A percentile compares a stretch with the other conserved stretches of the same genome.
These are phyloP conservation scores for Erysimum cheiri DNA, from an alignment of 441 rosid genomes.

Conservation along the genomic window DNA sequence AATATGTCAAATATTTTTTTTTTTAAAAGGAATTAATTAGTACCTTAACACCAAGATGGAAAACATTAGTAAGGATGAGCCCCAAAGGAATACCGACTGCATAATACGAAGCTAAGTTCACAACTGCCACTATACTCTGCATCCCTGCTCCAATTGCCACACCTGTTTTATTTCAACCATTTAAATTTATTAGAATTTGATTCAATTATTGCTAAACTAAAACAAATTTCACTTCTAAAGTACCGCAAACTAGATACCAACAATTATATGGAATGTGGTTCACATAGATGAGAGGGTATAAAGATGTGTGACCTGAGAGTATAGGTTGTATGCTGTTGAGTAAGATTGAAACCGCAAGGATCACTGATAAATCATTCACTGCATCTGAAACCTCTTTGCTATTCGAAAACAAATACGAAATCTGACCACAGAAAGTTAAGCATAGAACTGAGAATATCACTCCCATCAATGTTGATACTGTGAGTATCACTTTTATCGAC, in stretches of 20 bases:
- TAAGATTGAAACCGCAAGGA: slow-evolving; percentile 63
- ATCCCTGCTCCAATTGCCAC: slow-evolving; percentile 58
- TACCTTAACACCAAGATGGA: slow-evolving; percentile 50
- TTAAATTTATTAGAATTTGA: background rate
- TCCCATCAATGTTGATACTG: slow-evolving; percentile 51
- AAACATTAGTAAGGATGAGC: slow-evolving; percentile 47
- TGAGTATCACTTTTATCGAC: slow-evolving; percentile 55
- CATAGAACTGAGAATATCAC: slow-evolving; percentile 52
- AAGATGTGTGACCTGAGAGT: slow-evolving; percentile 53
- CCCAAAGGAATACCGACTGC: slow-evolving; percentile 53
- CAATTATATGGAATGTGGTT: background rate
- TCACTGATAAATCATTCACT: slow-evolving; percentile 55
- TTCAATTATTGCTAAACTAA: background rate
- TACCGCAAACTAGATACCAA: background rate
- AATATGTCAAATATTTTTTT: background rate
- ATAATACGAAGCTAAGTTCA: slow-evolving; percentile 52
- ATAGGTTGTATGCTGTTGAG: slow-evolving; percentile 67
- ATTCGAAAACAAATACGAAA: slow-evolving; percentile 56
- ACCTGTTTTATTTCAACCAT: slow-evolving; percentile 40
- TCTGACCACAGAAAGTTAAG: slow-evolving; percentile 48
- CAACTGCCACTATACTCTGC: slow-evolving; percentile 47
- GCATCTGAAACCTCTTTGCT: slow-evolving; percentile 50
- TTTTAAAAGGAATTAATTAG: background rate
- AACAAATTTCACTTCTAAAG: background rate
- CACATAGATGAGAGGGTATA: background rate